Conservation (phyloP, 1,139 yeast genomes). For the Zygosaccharomyces pseudobailii region DNA sequence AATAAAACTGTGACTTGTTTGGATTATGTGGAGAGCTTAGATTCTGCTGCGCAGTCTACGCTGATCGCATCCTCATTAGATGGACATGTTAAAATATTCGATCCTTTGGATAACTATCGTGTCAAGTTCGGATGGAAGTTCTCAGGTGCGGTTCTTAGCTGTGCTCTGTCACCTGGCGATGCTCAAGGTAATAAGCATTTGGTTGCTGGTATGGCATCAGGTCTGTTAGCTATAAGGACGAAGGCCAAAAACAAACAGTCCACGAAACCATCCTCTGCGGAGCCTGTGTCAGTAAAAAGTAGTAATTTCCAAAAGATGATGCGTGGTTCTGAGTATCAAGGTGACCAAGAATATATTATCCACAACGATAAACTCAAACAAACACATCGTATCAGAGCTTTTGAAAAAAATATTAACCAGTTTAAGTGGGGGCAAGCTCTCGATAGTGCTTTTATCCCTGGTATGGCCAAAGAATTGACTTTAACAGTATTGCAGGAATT, state of each 20-base stretch:
- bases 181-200: slow-evolving; percentile 56
- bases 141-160: slow-evolving; percentile 84
- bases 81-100: slow-evolving; percentile 95
- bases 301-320: slow-evolving; percentile 66
- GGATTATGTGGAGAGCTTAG: slow-evolving; percentile 43
- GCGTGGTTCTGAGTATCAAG: slow-evolving; percentile 86
- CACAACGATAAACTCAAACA: slow-evolving; percentile 51
- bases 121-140: slow-evolving; percentile 97
- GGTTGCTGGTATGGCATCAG: slow-evolving; percentile 91
- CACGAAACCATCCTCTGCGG: slow-evolving; percentile 41
- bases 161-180: slow-evolving; percentile 83
- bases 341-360: slow-evolving; percentile 78
- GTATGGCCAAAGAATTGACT: slow-evolving; percentile 73
- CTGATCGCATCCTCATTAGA: slow-evolving; percentile 89
- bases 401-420: slow-evolving; percentile 77
- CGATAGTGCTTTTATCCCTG: slow-evolving; percentile 76
- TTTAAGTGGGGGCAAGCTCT: slow-evolving; percentile 92
- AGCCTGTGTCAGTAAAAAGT: slow-evolving; percentile 28
- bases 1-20: slow-evolving; percentile 90
- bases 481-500: slow-evolving; percentile 79
- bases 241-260: slow-evolving; percentile 67
- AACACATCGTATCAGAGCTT: slow-evolving; percentile 63
- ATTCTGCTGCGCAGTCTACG: slow-evolving; percentile 59
- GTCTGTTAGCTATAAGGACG: slow-evolving; percentile 82
- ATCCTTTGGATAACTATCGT: slow-evolving; percentile 72